Conservation (phyloP, 2,329 filamentous ascomycete species). For the Stachybotrys chlorohalonatus region DNA sequence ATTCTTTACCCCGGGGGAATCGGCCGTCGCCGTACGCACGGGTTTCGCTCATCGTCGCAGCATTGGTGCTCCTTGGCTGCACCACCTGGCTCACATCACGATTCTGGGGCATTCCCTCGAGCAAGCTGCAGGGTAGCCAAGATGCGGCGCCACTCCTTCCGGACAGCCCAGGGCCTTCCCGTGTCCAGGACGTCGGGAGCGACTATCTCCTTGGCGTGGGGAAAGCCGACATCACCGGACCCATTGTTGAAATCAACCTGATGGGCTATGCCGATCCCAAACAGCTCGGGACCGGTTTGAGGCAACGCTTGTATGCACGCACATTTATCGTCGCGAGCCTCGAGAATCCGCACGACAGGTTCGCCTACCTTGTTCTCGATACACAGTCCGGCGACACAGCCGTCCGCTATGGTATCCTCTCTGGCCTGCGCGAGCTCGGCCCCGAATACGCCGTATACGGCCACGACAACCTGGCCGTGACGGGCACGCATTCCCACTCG, state of each 20-base stretch:
- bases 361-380: constrained; percentile 83
- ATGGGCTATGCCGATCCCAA: constrained; percentile 78
- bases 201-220: constrained; percentile 42
- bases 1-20: too few relatives aligned
- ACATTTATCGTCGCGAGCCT: constrained; percentile 76
- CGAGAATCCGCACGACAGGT: constrained; percentile 55
- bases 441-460: constrained; percentile 61
- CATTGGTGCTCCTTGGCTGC: background rate
- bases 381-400: constrained; percentile 80
- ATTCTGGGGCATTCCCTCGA: background rate
- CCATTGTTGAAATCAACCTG: constrained; percentile 81
- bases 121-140: background rate
- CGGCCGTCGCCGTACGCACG: background rate
- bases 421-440: constrained; percentile 60
- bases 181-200: background rate
- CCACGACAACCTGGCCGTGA: constrained; percentile 76
- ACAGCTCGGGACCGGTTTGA: constrained; percentile 74
- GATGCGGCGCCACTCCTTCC: background rate
- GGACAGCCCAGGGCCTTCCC: background rate
- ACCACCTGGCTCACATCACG: background rate
- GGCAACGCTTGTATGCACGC: constrained; percentile 77
- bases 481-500: constrained; percentile 83
- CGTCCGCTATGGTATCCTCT: constrained; percentile 71
- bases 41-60: background rate
- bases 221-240: constrained; percentile 51